phyloP scores from a whole-genome alignment of 495 filamentous ascomycete species.

The Aspergillus bridgeri region DNA sequence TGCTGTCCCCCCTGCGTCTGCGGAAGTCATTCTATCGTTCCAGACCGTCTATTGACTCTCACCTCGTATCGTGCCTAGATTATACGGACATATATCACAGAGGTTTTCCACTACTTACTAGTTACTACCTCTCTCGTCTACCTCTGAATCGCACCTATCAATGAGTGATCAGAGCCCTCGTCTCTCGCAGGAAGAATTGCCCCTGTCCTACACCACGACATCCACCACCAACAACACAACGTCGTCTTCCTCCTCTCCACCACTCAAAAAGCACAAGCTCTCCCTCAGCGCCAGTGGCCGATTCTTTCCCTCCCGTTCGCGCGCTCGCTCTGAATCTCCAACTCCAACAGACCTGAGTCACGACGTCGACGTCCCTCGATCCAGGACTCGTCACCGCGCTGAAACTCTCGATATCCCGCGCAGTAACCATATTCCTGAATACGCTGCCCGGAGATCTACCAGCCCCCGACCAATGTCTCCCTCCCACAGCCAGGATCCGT shows the following conservation, averaged over 20 bases:
- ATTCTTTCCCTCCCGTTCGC: conserved; percentile 4
- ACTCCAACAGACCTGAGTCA: conserved; percentile 12
- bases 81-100: too few relatives aligned
- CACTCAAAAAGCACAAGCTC: not conserved
- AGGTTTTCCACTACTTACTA: too few relatives aligned
- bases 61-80: not conserved
- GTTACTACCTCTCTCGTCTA: too few relatives aligned
- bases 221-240: not conserved
- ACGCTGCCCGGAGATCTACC: conserved; percentile 10
- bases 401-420: conserved; percentile 23
- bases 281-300: not conserved
- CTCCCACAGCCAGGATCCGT: conserved; percentile 19
- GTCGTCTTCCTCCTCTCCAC: not conserved
- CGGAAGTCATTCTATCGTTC: not conserved
- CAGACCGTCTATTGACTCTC: not conserved
- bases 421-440: conserved; percentile 5
- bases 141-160: not conserved
- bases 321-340: conserved; percentile 20
- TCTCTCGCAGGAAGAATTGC: conserved; percentile 18
- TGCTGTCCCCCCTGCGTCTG: too few relatives aligned
- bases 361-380: not conserved
- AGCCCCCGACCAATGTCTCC: conserved; percentile 25
- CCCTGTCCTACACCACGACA: not conserved
- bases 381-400: conserved; percentile 5
- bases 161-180: conserved; percentile 1